A percentile compares a stretch with the other conserved stretches of the same genome.
Conservation (phyloP, 140 eudicot genomes). For the Oenanthe javanica region DNA sequence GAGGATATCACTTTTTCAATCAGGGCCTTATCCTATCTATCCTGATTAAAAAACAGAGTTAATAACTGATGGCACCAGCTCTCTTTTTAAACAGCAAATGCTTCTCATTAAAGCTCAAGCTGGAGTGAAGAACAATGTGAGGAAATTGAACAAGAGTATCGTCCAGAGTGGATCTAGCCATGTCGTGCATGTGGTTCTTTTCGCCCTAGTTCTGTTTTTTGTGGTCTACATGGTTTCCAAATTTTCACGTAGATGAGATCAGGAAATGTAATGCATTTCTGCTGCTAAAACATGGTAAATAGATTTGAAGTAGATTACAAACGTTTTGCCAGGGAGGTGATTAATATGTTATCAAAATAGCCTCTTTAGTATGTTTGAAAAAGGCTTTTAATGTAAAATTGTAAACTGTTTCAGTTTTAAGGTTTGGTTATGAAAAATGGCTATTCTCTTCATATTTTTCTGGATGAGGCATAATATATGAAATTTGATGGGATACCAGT, state of each 20-base stretch:
- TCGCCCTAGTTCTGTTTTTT: slow-evolving; percentile 60
- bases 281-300: not conserved
- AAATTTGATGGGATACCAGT: not conserved
- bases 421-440: too few species aligned
- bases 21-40: not conserved
- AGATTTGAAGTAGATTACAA: not conserved
- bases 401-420: too few species aligned
- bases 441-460: too few species aligned
- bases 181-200: slow-evolving; percentile 84
- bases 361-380: not conserved
- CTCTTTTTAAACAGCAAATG: slow-evolving; percentile 65
- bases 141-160: slow-evolving; percentile 86
- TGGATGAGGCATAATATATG: too few species aligned
- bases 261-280: not conserved
- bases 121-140: slow-evolving; percentile 93
- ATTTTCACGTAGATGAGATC: slow-evolving; percentile 53
- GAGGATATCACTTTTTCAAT: not conserved
- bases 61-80: not conserved
- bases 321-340: not conserved
- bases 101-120: slow-evolving; percentile 90
- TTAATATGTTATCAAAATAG: not conserved
- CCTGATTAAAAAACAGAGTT: not conserved
- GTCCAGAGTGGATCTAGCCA: slow-evolving; percentile 74
- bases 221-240: slow-evolving; percentile 67
- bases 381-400: not conserved